These are phyloP conservation scores for Penicillium sp. DNA, from an alignment of 2,329 filamentous ascomycete genomes.

Conservation along the genomic window DNA sequence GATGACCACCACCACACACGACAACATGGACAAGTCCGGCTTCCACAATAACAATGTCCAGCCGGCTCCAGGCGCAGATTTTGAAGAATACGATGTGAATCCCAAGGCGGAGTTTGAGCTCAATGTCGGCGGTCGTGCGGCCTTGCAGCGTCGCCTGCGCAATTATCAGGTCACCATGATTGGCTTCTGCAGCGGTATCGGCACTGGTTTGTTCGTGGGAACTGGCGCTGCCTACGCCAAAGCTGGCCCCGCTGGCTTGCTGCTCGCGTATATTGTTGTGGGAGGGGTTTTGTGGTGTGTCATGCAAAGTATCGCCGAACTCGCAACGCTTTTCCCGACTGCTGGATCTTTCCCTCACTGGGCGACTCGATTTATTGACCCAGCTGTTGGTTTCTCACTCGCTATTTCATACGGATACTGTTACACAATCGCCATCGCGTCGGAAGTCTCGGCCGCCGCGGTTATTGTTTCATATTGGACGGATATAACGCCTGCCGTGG, in stretches of 20 bases:
- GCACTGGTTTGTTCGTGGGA: slow-evolving; percentile 79
- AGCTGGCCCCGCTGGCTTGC: slow-evolving; percentile 71
- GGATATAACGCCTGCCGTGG: slow-evolving; percentile 64
- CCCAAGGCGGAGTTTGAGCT: slow-evolving; percentile 28
- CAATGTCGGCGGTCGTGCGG: slow-evolving; percentile 33
- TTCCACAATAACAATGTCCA: slow-evolving; percentile 12
- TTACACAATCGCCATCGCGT: slow-evolving; percentile 73
- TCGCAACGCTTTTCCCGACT: slow-evolving; percentile 86
- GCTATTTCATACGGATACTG: slow-evolving; percentile 73
- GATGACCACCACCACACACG: not conserved
- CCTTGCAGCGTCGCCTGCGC: slow-evolving; percentile 32
- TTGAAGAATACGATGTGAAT: slow-evolving; percentile 11
- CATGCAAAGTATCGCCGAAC: slow-evolving; percentile 83
- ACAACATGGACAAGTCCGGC: slow-evolving; percentile 16
- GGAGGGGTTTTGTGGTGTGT: slow-evolving; percentile 85
- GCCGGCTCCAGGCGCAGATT: slow-evolving; percentile 4
- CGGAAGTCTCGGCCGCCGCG: slow-evolving; percentile 77
- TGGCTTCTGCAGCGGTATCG: slow-evolving; percentile 42
- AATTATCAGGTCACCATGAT: slow-evolving; percentile 35
- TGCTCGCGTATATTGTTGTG: slow-evolving; percentile 59
- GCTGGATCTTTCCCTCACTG: slow-evolving; percentile 88
- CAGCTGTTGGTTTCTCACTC: slow-evolving; percentile 89
- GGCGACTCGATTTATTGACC: slow-evolving; percentile 85
- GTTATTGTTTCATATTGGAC: slow-evolving; percentile 82
- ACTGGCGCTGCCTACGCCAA: slow-evolving; percentile 67